Evolutionary conservation across 371 early-diverging fungal species (phyloP), one percentile per base, ranked within the genome.

Genomic region (Actinomortierella ambigua): DNA sequence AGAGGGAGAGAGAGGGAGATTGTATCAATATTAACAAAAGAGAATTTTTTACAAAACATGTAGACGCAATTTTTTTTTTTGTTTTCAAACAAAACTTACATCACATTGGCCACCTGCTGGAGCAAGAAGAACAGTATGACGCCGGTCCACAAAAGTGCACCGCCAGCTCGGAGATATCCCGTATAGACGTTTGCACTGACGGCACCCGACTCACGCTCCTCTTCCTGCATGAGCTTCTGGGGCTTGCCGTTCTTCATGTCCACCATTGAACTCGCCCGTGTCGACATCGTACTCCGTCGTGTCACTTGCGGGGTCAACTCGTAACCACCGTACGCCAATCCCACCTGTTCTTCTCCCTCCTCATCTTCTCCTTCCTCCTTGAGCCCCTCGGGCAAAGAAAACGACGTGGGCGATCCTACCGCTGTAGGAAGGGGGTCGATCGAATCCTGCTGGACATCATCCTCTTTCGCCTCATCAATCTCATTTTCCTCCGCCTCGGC

Each of bases 121-220:
- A 47, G n/a, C 2, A 65, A n/a, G 11, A 52, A 42, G 8, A 69
- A 34, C 13, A 54, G 7, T n/a, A 70, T 9, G 1, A 61, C 34
- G 1, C 39, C 15, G 22, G 42, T 46, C 48, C 57, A 50, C 3
- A 59, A 2, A 18, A 55, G 39, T 3, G 55, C 20, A 1, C 75
- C 64, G 13, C 26, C 61, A 22, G 50, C 56, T 14, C 40, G 47
- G 43, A 75, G 53, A 41, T 79, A 79, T 14, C 43, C 34, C 2
- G 39, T 34, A 29, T 75, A 78, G 5, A 78, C 66, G 15, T 34
- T 39, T 11, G 41, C 40, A 15, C 42, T 34, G 9, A 77, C 69
- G 2, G 77, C 65, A 3, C 78, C 78, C 1, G 50, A 60, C 15
- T 60, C 49, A 0, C 76, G 55, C 49, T 75, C 77, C 27, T 76